Evolutionary conservation across 1,139 yeast species (phyloP), one percentile per base, ranked within the genome.

Genomic region (Pichia sp.): DNA sequence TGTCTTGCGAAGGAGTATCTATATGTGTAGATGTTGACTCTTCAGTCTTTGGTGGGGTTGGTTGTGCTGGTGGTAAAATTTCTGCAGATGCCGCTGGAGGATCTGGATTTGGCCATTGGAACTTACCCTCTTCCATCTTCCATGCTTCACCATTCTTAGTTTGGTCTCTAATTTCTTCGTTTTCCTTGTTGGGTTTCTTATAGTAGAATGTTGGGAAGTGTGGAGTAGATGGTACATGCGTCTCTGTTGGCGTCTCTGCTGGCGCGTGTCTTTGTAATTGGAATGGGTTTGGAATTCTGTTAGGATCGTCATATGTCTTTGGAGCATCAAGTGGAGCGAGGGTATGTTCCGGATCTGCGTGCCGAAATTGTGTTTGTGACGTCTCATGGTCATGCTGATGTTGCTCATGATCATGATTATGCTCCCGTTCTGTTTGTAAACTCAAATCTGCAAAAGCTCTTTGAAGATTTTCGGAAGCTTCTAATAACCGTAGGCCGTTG

Each of bases 131-230:
- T 4, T 52, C 44, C 47, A 67, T 53, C 26, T 48, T 56, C 46
- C 55, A 49, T 3, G 62, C 71, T 46, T 67, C 72, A 22, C 71
- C 72, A 20, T 50, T 33, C 12, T 34, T 13, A 14, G 41, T 34
- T 23, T 47, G 41, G 30, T 48, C 47, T n/a, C 25, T 22, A 12
- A 46, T 34, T 12, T 34, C 32, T n/a, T 24, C 22, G 1, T 5
- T 9, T 3, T 30, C 30, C 9, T 39, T 14, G 7, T 13, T 23
- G 7, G 47, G 42, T 8, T 33, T 37, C 20, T 46, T 46, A 19
- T 44, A 40, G 26, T 47, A 46, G 22, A 30, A 47, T 5, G 35
- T 42, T 25, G 50, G 50, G 35, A 45, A 46, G 10, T 43, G 29
- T 6, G 42, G 13, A 4, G 19, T 11, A 6, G 22, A 24, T n/a